Evolutionary conservation across 2,329 filamentous ascomycete species (phyloP), one percentile per base, ranked within the genome.

Genomic region (Colletotrichum destructivum): DNA sequence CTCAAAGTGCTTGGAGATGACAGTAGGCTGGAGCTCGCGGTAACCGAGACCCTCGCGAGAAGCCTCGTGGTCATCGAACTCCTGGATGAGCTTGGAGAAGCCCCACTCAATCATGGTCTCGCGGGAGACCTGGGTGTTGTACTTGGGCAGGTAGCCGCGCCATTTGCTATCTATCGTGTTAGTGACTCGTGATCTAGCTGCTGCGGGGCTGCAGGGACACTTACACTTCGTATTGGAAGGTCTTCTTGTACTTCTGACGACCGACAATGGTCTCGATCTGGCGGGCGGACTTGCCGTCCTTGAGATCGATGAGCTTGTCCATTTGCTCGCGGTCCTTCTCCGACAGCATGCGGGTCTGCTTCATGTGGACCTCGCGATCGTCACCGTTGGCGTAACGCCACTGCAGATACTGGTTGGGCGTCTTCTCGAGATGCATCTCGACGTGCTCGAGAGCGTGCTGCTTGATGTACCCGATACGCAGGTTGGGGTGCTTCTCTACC

Each of bases 391-490:
- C 94, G 81, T 98, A 99, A 78, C 96, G 94, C 96, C 96, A 99
- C 84, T 98, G 96, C 44, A 99, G 89, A 80, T 99, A 99, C 84
- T 99, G 96, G 82, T 98, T 98, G 51, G 96, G 96, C 0, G 96
- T 99, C 90, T 99, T 99, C 84, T 99, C 96, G 77, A 98, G 87
- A 80, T 99, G 96, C 96, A 98, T 98, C 85, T 99, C 96, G 13
- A 99, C 96, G 90, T 99, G 96, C 87, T 99, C 96, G 15, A 99
- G 89, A 55, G 96, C 96, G 83, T 99, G 96, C 86, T 99, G 96
- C 87, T 98, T 98, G 87, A 99, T 98, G 87, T 99, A 99, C 66
- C 96, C 96, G 78, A 99, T 98, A 88, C 96, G 95, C 79, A 99
- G 85, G 82, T 99, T 99, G 76, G 96, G 96, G 82, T 99, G 96